Percentiles rank a stretch among this genome's conserved stretches.
Evolutionary conservation across 1,139 yeast species (phyloP).

Genomic region (Candida sp.): DNA sequence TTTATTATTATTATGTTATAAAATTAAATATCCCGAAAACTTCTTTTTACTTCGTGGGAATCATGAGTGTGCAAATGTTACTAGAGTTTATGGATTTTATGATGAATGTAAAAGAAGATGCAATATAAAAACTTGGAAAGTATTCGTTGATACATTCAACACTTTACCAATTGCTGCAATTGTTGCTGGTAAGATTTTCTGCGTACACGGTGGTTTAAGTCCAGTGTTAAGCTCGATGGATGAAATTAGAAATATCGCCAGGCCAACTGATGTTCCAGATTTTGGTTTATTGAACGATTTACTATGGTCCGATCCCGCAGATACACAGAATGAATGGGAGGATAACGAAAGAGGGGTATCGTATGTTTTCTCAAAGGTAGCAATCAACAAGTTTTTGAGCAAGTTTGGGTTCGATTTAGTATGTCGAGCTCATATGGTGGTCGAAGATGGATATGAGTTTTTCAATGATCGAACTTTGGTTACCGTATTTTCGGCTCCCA

Average conservation of each 20-base stretch:
- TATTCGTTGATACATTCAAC: slow-evolving; percentile 90
- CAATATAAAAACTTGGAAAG: slow-evolving; percentile 90
- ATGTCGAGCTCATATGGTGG: slow-evolving; percentile 98
- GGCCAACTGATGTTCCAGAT: slow-evolving; percentile 98
- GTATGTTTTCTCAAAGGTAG: slow-evolving; percentile 91
- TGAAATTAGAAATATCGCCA: slow-evolving; percentile 84
- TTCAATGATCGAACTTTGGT: slow-evolving; percentile 92
- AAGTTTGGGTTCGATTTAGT: slow-evolving; percentile 92
- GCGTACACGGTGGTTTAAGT: slow-evolving; percentile 96
- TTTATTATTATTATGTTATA: slow-evolving; percentile 77
- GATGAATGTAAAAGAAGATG: slow-evolving; percentile 96
- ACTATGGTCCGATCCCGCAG: slow-evolving; percentile 97
- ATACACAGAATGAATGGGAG: slow-evolving; percentile 94
- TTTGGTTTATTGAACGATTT: slow-evolving; percentile 89
- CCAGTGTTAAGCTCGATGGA: slow-evolving; percentile 90
- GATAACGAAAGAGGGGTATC: slow-evolving; percentile 97
- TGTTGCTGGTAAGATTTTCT: slow-evolving; percentile 93
- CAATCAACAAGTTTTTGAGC: slow-evolving; percentile 84
- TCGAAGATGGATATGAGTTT: slow-evolving; percentile 97
- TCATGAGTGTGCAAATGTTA: slow-evolving; percentile 96
- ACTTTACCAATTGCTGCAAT: slow-evolving; percentile 94
- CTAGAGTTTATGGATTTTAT: slow-evolving; percentile 93
- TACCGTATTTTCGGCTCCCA: slow-evolving; percentile 95
- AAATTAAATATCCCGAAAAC: slow-evolving; percentile 95
- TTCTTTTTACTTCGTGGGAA: slow-evolving; percentile 90